Evolutionary conservation across 495 filamentous ascomycete species (phyloP), one percentile per base, ranked within the genome.

Genomic region (Penicillium waksmanii): DNA sequence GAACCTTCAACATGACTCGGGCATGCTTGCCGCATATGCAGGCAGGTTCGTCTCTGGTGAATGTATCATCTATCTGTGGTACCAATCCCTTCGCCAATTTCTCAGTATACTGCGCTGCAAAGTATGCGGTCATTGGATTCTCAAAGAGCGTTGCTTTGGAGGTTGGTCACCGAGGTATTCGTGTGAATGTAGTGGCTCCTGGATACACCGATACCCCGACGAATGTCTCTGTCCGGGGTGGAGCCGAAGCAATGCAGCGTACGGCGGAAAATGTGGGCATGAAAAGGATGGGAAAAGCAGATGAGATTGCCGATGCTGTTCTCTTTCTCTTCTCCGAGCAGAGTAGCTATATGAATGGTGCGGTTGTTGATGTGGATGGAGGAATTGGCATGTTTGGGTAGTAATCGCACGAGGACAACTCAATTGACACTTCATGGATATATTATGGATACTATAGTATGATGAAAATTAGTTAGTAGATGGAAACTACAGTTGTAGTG

Each of bases 41-140:
- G 8, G 0, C 8, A 15, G 56, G 58, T 1, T 54, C 63, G 2
- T 31, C 61, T n/a, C 53, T 81, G 51, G 73, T 77, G 27, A 82
- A 84, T 63, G 77, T 81, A 13, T 74, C 73, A 35, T 76, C 72
- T 25, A 78, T 79, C 48, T 73, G 71, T 27, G 81, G 80, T 1
- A 59, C 78, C 27, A 62, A 66, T 2, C 66, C 74, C 0, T 55
- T 59, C 10, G 60, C 70, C 6, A 74, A 76, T 8, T 76, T 78
- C 21, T 50, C 59, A 2, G 56, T 68, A 6, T 85, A 85, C 62
- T 82, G 78, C 56, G 74, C 80, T 0, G 80, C 75, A 40, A 84
- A 85, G 60, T 80, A 65, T 48, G 82, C 62, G 5, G 66, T 83
- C 2, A 76, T 82, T 23, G 81, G 80, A 3, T 79, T 85, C 46